Base-by-base conservation (phyloP, 2,329 filamentous ascomycete species). In the Myriosclerotinia curreyana region DNA sequence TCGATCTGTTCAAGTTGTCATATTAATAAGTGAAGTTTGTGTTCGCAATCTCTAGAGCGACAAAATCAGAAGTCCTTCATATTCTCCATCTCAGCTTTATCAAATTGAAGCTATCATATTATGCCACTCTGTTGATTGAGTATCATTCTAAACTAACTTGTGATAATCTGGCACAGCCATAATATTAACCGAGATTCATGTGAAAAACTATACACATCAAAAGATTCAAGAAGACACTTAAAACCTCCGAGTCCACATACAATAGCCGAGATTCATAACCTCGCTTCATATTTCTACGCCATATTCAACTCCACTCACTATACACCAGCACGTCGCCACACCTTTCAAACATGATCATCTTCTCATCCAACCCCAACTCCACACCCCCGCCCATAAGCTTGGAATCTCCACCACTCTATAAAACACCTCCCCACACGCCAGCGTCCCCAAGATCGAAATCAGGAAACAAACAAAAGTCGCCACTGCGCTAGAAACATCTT, bases 371-470 rank as follows among this genome's bases (percentile, higher is more conserved):
- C 49, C 46, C 42, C 52, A 67, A 22, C 64, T 44, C 28, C 54
- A 50, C 46, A 52, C 50, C n/a, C 64, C 66, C 40, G 54, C 44
- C 56, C 52, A 64, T 36, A 66, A 55, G 49, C 58, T 62, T 20
- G 61, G 67, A 40, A 64, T 31, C 36, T 68, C 67, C 20, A 67
- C 58, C 31, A 51, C 36, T 8, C 67, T 64, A 58, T 66, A 67
- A 17, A 68, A 68, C 11, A 64, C 5, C 36, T 68, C 65, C 9
- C 62, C 67, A 36, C 38, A 42, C 25, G 20, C 62, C 17, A 28
- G 1, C 1, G 44, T 51, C 2, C 62, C 62, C 34, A 52, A 15
- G 9, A 46, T 12, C 1, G 44, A 66, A 22, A 38, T 12, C 3
- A 52, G 28, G 17, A 55, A 48, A 48, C 28, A 62, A 62, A 42